These are phyloP conservation scores for Backusella mclennaniae DNA, from an alignment of 192 early-diverging fungal species.

Conservation along the genomic window DNA sequence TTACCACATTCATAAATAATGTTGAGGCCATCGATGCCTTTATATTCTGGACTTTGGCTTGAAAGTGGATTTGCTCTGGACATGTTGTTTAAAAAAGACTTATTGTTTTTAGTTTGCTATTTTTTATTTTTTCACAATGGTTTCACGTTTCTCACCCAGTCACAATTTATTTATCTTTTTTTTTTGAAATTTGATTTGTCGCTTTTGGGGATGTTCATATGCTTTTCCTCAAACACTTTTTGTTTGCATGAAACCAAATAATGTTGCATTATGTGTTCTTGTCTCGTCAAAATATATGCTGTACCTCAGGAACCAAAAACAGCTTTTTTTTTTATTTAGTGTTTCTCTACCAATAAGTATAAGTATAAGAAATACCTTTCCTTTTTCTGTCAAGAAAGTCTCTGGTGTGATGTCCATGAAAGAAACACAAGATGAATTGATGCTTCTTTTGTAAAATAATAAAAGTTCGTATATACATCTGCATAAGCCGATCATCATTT, in stretches of 20 bases:
- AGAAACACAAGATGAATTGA: too few species aligned
- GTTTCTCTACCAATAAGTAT: too few species aligned
- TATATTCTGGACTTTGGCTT: slow-evolving; percentile 46
- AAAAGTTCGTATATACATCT: too few species aligned
- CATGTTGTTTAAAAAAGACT: neutral
- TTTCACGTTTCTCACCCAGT: neutral
- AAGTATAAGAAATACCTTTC: too few species aligned
- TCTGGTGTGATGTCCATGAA: too few species aligned
- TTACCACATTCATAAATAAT: slow-evolving; percentile 41
- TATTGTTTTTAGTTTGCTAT: neutral
- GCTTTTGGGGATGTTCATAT: neutral
- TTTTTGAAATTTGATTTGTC: neutral
- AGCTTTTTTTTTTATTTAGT: too few species aligned
- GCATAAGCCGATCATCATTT: too few species aligned
- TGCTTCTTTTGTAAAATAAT: too few species aligned
- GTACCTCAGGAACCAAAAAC: too few species aligned
- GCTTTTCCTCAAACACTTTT: neutral
- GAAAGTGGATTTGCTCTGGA: slow-evolving; percentile 33
- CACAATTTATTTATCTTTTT: neutral
- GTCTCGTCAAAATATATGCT: too few species aligned
- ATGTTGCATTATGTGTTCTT: too few species aligned
- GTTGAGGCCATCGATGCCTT: slow-evolving; percentile 33
- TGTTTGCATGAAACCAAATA: neutral
- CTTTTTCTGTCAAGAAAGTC: too few species aligned
- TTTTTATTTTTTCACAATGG: neutral